phyloP scores from a whole-genome alignment of 2,329 filamentous ascomycete species.

The Thermoascus crustaceus region DNA sequence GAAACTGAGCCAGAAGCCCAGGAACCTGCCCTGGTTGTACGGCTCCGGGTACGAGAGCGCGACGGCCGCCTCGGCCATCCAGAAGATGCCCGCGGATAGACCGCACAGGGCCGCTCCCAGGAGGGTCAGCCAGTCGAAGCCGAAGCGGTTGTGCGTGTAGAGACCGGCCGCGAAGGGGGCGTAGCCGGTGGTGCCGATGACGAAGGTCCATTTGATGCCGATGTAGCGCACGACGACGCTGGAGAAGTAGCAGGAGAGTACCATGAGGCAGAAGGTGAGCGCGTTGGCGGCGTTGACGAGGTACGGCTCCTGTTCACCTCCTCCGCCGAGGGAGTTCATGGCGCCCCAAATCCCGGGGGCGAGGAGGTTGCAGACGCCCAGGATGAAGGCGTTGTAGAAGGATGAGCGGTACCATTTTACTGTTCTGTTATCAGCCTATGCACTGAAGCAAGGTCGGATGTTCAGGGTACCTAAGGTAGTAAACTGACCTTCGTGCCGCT shows the following conservation, averaged over 20 bases:
- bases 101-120: slow-evolving; percentile 62
- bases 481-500: background rate
- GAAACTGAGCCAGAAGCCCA: slow-evolving; percentile 61
- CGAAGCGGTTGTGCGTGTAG: slow-evolving; percentile 64
- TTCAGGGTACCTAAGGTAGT: background rate
- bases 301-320: slow-evolving; percentile 56
- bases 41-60: slow-evolving; percentile 65
- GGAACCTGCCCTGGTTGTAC: slow-evolving; percentile 54
- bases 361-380: slow-evolving; percentile 62
- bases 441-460: too few species aligned
- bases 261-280: slow-evolving; percentile 65
- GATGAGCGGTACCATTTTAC: slow-evolving; percentile 64
- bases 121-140: slow-evolving; percentile 60
- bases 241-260: slow-evolving; percentile 59
- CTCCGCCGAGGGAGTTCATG: slow-evolving; percentile 66
- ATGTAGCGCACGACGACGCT: slow-evolving; percentile 57
- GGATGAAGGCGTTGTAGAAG: slow-evolving; percentile 63
- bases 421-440: slow-evolving; percentile 15
- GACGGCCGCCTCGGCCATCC: slow-evolving; percentile 67
- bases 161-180: slow-evolving; percentile 63
- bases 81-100: slow-evolving; percentile 63
- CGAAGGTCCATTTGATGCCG: slow-evolving; percentile 61
- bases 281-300: slow-evolving; percentile 65
- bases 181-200: slow-evolving; percentile 66
- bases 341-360: slow-evolving; percentile 66